phyloP scores from a whole-genome alignment of 1,284 basidiomycete genomes.

The Rhodotorula sp. region DNA sequence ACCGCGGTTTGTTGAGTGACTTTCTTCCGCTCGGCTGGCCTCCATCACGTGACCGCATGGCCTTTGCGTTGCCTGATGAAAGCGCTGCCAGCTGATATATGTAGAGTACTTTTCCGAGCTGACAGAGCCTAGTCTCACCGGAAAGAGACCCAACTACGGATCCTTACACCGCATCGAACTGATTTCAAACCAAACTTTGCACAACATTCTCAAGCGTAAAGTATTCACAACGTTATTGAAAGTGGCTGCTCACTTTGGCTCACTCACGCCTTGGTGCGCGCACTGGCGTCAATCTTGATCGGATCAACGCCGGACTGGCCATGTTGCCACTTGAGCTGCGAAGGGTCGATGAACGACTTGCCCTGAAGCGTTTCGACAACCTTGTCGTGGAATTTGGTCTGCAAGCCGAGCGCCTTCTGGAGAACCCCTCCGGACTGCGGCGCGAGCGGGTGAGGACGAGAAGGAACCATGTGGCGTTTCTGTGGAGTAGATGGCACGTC shows the following conservation, averaged over 20 bases:
- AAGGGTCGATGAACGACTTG: not conserved
- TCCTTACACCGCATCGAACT: no score
- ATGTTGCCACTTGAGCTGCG: constrained; percentile 18
- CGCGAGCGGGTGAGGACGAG: constrained; percentile 43
- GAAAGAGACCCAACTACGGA: no score
- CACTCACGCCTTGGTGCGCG: not conserved
- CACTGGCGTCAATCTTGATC: constrained; percentile 12
- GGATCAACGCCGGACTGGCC: constrained; percentile 5
- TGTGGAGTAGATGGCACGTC: not conserved
- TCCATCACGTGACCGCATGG: no score
- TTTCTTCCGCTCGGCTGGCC: no score
- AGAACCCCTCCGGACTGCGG: constrained; percentile 43
- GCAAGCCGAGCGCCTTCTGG: constrained; percentile 39
- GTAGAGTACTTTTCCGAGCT: no score
- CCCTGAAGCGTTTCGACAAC: constrained; percentile 26
- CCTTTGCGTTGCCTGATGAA: no score
- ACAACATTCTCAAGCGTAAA: not conserved
- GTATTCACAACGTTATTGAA: not conserved
- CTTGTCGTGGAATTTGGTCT: constrained; percentile 32
- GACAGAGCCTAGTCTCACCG: no score
- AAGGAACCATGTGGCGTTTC: constrained; percentile 39
- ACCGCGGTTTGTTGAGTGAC: no score
- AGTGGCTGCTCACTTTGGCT: not conserved
- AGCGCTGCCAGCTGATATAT: no score
- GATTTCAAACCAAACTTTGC: no score